phyloP scores from a whole-genome alignment of 495 filamentous ascomycete species.

The Xanthoparmelia taractica region DNA sequence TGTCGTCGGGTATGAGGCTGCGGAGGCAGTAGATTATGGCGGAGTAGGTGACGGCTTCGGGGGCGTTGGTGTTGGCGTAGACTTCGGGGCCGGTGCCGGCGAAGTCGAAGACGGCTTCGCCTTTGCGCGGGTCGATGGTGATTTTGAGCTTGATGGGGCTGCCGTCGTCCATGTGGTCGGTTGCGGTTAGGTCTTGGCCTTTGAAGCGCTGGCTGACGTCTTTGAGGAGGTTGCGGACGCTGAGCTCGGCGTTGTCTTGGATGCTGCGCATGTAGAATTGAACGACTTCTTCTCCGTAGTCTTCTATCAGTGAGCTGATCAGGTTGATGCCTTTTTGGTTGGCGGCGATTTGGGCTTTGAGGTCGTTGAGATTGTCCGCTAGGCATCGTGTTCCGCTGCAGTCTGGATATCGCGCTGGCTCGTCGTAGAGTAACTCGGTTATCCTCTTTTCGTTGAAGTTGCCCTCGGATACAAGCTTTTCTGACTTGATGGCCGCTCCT shows the following conservation, averaged over 20 bases:
- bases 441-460: conserved; percentile 84
- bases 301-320: conserved; percentile 73
- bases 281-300: conserved; percentile 85
- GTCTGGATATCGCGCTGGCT: conserved; percentile 77
- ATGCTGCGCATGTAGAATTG: conserved; percentile 95
- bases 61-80: conserved; percentile 92
- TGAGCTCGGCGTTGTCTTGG: conserved; percentile 82
- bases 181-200: conserved; percentile 61
- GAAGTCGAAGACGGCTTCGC: conserved; percentile 89
- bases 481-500: conserved; percentile 85
- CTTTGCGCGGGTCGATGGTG: conserved; percentile 71
- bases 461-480: conserved; percentile 88
- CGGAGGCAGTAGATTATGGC: conserved; percentile 96
- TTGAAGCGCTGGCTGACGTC: conserved; percentile 66
- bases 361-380: conserved; percentile 89
- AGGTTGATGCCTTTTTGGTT: conserved; percentile 94
- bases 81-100: conserved; percentile 85
- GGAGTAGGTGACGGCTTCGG: conserved; percentile 85
- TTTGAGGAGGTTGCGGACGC: conserved; percentile 80
- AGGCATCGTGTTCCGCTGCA: conserved; percentile 87
- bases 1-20: conserved; percentile 85
- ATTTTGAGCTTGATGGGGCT: conserved; percentile 78
- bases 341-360: conserved; percentile 91
- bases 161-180: conserved; percentile 93
- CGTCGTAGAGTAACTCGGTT: conserved; percentile 69